Conservation (phyloP, 768 basidiomycete genomes). For the Rubroboletus satanas region DNA sequence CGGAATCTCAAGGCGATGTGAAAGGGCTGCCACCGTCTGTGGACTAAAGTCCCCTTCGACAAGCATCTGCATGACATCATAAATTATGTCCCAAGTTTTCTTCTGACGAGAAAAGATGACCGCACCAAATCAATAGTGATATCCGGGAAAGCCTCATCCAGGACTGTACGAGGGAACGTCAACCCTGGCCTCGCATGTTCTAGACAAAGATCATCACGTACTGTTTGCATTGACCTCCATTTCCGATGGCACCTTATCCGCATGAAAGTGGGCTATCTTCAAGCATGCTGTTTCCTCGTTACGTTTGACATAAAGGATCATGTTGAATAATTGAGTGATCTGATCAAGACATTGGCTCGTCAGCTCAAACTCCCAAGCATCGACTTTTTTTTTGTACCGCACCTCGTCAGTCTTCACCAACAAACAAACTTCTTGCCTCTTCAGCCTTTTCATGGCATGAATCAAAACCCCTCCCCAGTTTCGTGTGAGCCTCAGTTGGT, state of each 20-base stretch:
- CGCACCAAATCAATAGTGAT: constrained; percentile 59
- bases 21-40: constrained; percentile 44
- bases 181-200: background rate
- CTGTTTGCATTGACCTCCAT: constrained; percentile 70
- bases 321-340: constrained; percentile 64
- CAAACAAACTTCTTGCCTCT: constrained; percentile 54
- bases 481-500: constrained; percentile 35
- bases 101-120: background rate
- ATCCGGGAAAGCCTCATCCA: constrained; percentile 63
- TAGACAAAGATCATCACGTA: constrained; percentile 20
- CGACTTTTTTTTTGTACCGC: constrained; percentile 3
- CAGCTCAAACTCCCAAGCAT: background rate
- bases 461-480: constrained; percentile 45
- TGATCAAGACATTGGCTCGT: constrained; percentile 22
- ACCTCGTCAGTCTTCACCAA: constrained; percentile 67
- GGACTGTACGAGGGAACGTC: constrained; percentile 30
- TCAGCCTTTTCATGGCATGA: constrained; percentile 41
- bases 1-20: constrained; percentile 46
- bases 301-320: constrained; percentile 59
- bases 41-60: constrained; percentile 45
- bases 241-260: constrained; percentile 60
- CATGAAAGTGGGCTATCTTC: constrained; percentile 65
- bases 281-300: constrained; percentile 70
- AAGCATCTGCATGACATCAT: constrained; percentile 36
- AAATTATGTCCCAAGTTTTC: background rate